phyloP scores from a whole-genome alignment of 2,329 filamentous ascomycete species.

The Verticillium tricorpus region DNA sequence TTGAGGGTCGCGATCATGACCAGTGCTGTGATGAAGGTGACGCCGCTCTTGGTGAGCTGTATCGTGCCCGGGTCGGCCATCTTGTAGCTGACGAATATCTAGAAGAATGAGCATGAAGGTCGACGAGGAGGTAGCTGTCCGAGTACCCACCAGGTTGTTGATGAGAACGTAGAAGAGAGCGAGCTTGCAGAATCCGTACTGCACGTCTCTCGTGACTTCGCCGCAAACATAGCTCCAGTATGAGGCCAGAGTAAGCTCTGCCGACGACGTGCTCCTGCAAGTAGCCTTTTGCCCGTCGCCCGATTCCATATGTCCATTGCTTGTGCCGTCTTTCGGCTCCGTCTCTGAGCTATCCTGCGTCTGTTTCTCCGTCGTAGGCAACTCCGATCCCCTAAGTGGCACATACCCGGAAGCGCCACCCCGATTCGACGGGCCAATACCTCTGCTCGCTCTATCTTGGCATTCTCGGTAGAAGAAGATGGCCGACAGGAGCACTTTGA shows the following conservation, averaged over 20 bases:
- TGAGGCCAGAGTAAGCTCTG: conserved; percentile 8
- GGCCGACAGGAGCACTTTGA: conserved; percentile 24
- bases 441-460: conserved; percentile 10
- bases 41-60: conserved; percentile 24
- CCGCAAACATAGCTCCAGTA: conserved; percentile 16
- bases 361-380: conserved; percentile 7
- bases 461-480: conserved; percentile 23
- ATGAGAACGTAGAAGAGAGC: conserved; percentile 28
- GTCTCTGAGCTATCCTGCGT: conserved; percentile 15
- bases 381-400: conserved; percentile 10
- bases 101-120: conserved; percentile 8
- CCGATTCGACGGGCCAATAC: conserved; percentile 12
- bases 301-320: no score
- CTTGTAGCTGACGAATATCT: conserved; percentile 26
- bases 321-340: not conserved
- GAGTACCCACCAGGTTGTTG: conserved; percentile 24
- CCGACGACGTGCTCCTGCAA: no score
- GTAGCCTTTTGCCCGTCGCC: no score
- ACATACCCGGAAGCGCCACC: conserved; percentile 12
- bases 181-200: conserved; percentile 25
- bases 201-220: conserved; percentile 21
- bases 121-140: not conserved
- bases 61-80: conserved; percentile 27
- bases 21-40: conserved; percentile 25
- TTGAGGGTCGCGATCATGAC: conserved; percentile 21